Base-by-base conservation (phyloP, 106 monocot genomes). In the Phalaenopsis equestris region DNA sequence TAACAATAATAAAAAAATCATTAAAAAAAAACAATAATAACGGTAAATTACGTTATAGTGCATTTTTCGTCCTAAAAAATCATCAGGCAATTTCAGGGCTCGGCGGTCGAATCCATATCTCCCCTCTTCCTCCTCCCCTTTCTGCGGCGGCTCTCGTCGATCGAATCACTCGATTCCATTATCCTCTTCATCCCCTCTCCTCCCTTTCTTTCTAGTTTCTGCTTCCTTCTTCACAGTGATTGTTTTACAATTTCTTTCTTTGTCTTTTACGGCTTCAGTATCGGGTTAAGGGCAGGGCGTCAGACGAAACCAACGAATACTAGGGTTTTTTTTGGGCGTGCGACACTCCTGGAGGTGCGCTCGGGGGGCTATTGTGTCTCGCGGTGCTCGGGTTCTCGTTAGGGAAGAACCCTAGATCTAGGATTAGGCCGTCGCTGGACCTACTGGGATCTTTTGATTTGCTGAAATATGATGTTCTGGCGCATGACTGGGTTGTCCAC, bases 381-480 rank as follows among this genome's bases (percentile, higher is more conserved):
- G 9, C 30, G 70, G 38, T 15, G 70, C 14, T 70, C n/a, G 70
- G 38, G 14, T 70, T 30, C 70, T 39, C 12, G 37, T 70, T 37
- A 37, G 70, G 15, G 70, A 37, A 15, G 39, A 70, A 70, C 70
- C 30, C 70, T 70, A 30, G 38, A 70, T 70, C 70, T 70, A 37
- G 70, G 1, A 10, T 39, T 38, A 38, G 30, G 3, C 39, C 10
- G n/a, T 38, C 8, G 70, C 38, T 70, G 70, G 70, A 14, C 0
- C 38, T 9, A 11, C 18, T 46, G 8, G 49, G 68, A 74, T 42
- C 5, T 74, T 70, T 70, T 17, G 12, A 39, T 39, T 70, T 36
- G 79, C 67, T 24, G 11, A 3, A 46, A 38, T 15, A 81, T 57
- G 57, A 81, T 81, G 81, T 81, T 81, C 52, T 81, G 81, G 81